Base-by-base conservation (phyloP, 1,284 basidiomycete genomes). In the Sparassis latifolia region DNA sequence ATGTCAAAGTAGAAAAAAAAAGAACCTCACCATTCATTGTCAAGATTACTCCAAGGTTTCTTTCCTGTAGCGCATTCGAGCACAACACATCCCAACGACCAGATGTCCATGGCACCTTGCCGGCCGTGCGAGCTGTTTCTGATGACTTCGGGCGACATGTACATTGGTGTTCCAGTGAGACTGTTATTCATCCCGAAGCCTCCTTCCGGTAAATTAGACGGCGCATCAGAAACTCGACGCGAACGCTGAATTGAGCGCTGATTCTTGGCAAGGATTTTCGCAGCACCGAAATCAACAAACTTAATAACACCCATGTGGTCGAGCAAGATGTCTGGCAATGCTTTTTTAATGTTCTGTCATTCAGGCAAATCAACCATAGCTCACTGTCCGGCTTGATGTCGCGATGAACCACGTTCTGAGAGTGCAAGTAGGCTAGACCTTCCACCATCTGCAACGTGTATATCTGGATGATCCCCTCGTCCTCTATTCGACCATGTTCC, bases 111-210 rank as follows among this genome's bases (percentile, higher is more conserved):
- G 2, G 97, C 94, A n/a, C 96, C 96, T 54, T 91, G 84, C 49
- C 88, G 78, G 32, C 92, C 91, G 12, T 86, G 82, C 58, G 77
- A 84, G 59, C 92, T 89, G 60, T 87, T 93, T 70, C 97, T 94
- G 75, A 99, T 99, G 45, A 98, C 87, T 66, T 99, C 97, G 1
- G 97, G 97, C 7, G 93, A 96, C 91, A 99, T 97, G 71, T 99
- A 99, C 96, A 99, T 99, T 0, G 97, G 97, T 20, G 97, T 99
- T 10, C 97, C 97, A 2, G 96, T 97, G 33, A 97, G 73, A 63
- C 89, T 91, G 69, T 90, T 90, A 68, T 89, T 90, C 68, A 80
- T 77, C 10, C 77, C 82, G 5, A 72, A 72, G 45, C 73, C 75
- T 28, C 60, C 63, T 10, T 65, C 56, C 7, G 55, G 65, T 30